Evolutionary conservation across 805 yeast species (phyloP), one percentile per base, ranked within the genome.

Genomic region (Candida boidinii): DNA sequence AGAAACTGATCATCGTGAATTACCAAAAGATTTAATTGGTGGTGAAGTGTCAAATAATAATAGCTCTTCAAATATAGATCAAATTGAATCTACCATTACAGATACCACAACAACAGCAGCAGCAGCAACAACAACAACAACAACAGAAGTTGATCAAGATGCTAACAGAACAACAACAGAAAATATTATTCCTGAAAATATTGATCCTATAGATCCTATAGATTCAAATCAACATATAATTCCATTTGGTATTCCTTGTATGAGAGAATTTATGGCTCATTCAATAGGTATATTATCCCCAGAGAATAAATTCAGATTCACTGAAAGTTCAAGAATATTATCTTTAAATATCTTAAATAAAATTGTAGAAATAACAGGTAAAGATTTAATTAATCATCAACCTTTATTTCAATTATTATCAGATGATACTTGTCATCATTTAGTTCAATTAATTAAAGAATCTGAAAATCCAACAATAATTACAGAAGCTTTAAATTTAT

Each of bases 301-400:
- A 0, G 74, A 79, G 23, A 82, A 85, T 46, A 85, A 81, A 49
- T 73, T 74, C 46, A 86, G 83, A 46, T 92, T 86, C 48, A 83
- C 90, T 40, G 96, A 90, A 53, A 70, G 85, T 18, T 79, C 96
- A 0, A 72, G 95, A 36, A 79, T 84, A 11, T 76, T 90, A 59
- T 92, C 95, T 1, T 58, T 92, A 23, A 70, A 79, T 19, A 68
- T 90, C 26, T 65, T 92, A 26, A 78, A 76, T 34, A 78, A 80
- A 1, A 81, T 94, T 1, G 67, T 92, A 30, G 97, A 92, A 55
- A 78, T 84, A 5, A 66, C 86, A 9, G 96, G 96, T 3, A 60
- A 65, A 33, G 64, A 62, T 12, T 66, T 87, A 32, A 62, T 70
- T 4, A 52, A 59, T 19, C 90, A 83, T 49, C 76, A 82, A 2